These are phyloP conservation scores for Apophysomyces sp. DNA, from an alignment of 371 early-diverging fungal species.

Conservation along the genomic window DNA sequence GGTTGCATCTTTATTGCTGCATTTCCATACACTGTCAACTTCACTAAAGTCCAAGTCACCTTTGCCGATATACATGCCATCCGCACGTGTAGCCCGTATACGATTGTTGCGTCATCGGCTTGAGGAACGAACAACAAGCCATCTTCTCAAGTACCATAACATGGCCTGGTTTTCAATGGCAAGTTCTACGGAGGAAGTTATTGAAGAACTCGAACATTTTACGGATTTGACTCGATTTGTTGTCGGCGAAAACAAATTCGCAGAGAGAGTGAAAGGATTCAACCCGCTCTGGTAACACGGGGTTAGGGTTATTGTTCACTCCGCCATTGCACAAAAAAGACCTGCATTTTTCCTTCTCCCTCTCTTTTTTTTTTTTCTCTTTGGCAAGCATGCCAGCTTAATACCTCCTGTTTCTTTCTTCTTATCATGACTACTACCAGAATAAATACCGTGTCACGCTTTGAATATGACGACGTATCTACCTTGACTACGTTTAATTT, in stretches of 20 bases:
- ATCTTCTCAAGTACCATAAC: constrained; percentile 34
- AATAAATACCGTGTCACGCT: constrained; percentile 14
- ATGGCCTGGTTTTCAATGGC: constrained; percentile 54
- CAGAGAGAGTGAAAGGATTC: constrained; percentile 26
- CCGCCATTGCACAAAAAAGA: too few relatives aligned
- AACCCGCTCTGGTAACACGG: constrained; percentile 14
- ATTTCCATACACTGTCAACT: constrained; percentile 49
- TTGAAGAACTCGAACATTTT: constrained; percentile 57
- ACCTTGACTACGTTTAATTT: constrained; percentile 51
- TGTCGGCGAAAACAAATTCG: constrained; percentile 38
- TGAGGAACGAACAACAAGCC: constrained; percentile 2
- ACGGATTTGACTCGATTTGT: constrained; percentile 32
- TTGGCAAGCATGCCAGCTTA: background rate
- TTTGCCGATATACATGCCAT: constrained; percentile 59
- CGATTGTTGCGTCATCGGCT: constrained; percentile 51
- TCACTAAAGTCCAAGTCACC: constrained; percentile 55
- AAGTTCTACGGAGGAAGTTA: constrained; percentile 53
- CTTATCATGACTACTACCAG: background rate
- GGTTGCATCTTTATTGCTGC: constrained; percentile 44
- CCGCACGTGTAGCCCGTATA: constrained; percentile 48
- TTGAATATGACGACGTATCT: constrained; percentile 34
- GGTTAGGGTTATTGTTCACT: too few relatives aligned
- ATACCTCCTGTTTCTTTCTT: background rate
- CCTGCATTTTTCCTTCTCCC: too few relatives aligned
- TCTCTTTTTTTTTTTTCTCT: too few relatives aligned